Percentiles rank a stretch among this genome's conserved stretches.
phyloP scores from a whole-genome alignment of 352 stramenopile species.

The Globisporangium camurandrum region DNA sequence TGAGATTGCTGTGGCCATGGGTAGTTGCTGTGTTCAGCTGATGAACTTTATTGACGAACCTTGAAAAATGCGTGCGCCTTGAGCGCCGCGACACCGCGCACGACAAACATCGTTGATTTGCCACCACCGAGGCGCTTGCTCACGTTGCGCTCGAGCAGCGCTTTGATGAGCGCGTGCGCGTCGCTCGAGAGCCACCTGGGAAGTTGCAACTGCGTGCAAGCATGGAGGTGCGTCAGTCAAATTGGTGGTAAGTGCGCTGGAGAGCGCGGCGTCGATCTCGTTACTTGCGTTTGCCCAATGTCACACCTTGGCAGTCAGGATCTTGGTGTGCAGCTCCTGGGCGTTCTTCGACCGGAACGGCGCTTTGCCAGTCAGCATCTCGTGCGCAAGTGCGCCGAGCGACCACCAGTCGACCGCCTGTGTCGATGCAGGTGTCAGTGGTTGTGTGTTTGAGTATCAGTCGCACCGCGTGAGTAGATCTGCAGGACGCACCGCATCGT shows the following conservation, averaged over 20 bases:
- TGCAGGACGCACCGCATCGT: slow-evolving; percentile 45
- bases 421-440: too few relatives aligned
- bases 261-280: neutral
- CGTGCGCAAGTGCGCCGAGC: slow-evolving; percentile 64
- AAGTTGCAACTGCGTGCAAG: slow-evolving; percentile 40
- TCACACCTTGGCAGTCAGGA: slow-evolving; percentile 57
- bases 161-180: slow-evolving; percentile 93
- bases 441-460: too few relatives aligned
- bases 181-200: slow-evolving; percentile 78
- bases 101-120: slow-evolving; percentile 97
- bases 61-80: slow-evolving; percentile 95
- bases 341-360: slow-evolving; percentile 70
- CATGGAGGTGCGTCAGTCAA: neutral
- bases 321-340: slow-evolving; percentile 68
- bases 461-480: too few relatives aligned
- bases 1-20: neutral
- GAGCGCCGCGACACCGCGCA: slow-evolving; percentile 92
- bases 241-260: neutral
- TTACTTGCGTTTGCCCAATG: too few relatives aligned
- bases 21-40: neutral
- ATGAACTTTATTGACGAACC: slow-evolving; percentile 17
- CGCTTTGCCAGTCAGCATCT: slow-evolving; percentile 75
- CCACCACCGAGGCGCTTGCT: slow-evolving; percentile 90
- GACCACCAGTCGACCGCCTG: slow-evolving; percentile 84
- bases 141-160: slow-evolving; percentile 94